Evolutionary conservation across 116 monocot species (phyloP).

Genomic region (Phalaenopsis hybrid): DNA sequence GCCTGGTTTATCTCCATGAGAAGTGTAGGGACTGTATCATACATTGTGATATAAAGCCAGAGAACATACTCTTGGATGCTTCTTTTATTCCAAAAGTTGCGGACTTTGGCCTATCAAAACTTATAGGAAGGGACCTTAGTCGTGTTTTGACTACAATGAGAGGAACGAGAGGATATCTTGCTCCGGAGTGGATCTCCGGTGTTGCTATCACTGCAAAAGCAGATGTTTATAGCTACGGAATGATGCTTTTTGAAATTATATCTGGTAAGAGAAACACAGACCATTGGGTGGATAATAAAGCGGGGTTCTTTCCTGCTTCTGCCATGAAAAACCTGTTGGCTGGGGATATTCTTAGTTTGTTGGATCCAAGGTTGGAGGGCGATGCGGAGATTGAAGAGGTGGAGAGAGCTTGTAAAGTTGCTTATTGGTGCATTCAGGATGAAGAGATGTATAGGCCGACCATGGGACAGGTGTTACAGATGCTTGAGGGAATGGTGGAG

Average conservation of each 20-base stretch:
- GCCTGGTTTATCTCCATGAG: slow-evolving; percentile 37
- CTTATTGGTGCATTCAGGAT: slow-evolving; percentile 50
- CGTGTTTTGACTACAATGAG: slow-evolving; percentile 25
- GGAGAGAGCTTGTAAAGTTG: slow-evolving; percentile 25
- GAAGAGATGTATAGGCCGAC: slow-evolving; percentile 23
- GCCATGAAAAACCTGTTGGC: slow-evolving; percentile 10
- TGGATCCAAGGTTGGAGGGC: slow-evolving; percentile 17
- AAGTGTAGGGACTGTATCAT: slow-evolving; percentile 33
- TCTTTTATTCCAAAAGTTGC: slow-evolving; percentile 27
- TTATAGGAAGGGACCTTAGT: slow-evolving; percentile 30
- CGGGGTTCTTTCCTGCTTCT: slow-evolving; percentile 17
- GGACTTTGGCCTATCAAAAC: slow-evolving; percentile 37
- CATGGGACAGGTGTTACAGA: slow-evolving; percentile 45
- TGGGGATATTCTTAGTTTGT: slow-evolving; percentile 12
- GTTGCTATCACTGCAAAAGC: slow-evolving; percentile 38
- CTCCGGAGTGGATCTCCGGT: slow-evolving; percentile 44
- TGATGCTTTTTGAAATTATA: slow-evolving; percentile 39
- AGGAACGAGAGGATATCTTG: slow-evolving; percentile 48
- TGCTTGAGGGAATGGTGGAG: slow-evolving; percentile 27
- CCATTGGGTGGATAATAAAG: not conserved
- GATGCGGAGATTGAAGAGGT: slow-evolving; percentile 19
- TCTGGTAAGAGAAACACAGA: slow-evolving; percentile 25
- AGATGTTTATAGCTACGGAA: slow-evolving; percentile 42
- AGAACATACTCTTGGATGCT: slow-evolving; percentile 39
- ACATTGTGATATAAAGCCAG: slow-evolving; percentile 47